Evolutionary conservation across 1,139 yeast species (phyloP).

Genomic region (Yamadazyma sp.): DNA sequence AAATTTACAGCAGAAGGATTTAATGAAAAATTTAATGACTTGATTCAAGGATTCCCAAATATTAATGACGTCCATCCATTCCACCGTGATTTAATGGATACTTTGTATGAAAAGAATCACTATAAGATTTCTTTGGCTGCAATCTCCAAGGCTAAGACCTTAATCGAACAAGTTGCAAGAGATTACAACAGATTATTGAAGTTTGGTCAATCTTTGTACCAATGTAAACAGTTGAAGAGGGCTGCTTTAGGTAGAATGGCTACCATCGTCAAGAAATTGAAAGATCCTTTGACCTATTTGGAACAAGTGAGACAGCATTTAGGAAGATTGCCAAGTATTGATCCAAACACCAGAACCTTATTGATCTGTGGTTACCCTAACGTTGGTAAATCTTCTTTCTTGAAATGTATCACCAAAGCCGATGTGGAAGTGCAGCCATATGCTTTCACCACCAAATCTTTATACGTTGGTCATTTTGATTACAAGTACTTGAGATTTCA

Average conservation of each 20-base stretch:
- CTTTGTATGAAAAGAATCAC: slow-evolving; percentile 95
- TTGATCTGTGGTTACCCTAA: slow-evolving; percentile 98
- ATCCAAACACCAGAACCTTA: slow-evolving; percentile 96
- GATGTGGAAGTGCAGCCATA: slow-evolving; percentile 99
- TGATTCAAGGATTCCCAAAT: slow-evolving; percentile 88
- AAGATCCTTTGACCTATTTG: slow-evolving; percentile 87
- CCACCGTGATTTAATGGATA: slow-evolving; percentile 96
- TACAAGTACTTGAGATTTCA: slow-evolving; percentile 96
- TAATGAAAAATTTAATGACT: slow-evolving; percentile 82
- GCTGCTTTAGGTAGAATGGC: slow-evolving; percentile 99
- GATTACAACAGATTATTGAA: slow-evolving; percentile 91
- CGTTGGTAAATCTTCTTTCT: slow-evolving; percentile 96
- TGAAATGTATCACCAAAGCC: slow-evolving; percentile 91
- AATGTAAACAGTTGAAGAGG: slow-evolving; percentile 96
- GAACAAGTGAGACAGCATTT: slow-evolving; percentile 99
- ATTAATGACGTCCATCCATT: slow-evolving; percentile 97
- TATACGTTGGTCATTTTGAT: slow-evolving; percentile 96
- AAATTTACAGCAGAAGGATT: slow-evolving; percentile 96
- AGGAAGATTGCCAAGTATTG: slow-evolving; percentile 97
- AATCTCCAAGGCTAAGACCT: slow-evolving; percentile 86
- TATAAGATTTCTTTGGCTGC: slow-evolving; percentile 97
- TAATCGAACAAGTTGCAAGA: slow-evolving; percentile 93
- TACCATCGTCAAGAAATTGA: slow-evolving; percentile 88
- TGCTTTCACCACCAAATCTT: slow-evolving; percentile 95
- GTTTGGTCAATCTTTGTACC: slow-evolving; percentile 96